phyloP scores from a whole-genome alignment of 2,329 filamentous ascomycete genomes.

The Pestalotiopsis sp. region DNA sequence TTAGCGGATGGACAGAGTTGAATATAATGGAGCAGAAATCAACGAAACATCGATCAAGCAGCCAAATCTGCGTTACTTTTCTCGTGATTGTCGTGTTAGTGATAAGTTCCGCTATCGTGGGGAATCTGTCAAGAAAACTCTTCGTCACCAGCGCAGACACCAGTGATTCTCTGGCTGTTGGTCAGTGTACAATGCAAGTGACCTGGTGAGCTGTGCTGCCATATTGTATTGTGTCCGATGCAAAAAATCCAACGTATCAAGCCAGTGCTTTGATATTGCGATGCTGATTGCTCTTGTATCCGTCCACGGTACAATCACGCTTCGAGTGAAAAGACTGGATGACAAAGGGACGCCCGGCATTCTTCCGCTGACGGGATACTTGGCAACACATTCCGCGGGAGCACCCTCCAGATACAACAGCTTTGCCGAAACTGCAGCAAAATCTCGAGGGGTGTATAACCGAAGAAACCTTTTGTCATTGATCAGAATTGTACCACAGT shows the following conservation, averaged over 20 bases:
- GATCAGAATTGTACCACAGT: too few relatives aligned
- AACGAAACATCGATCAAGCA: too few relatives aligned
- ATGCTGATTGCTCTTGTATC: too few relatives aligned
- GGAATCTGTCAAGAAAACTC: neutral
- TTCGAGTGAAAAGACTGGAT: neutral
- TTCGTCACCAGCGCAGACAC: neutral
- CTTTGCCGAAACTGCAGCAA: neutral
- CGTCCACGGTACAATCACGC: too few relatives aligned
- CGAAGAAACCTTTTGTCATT: too few relatives aligned
- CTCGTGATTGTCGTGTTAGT: too few relatives aligned
- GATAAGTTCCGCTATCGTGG: neutral
- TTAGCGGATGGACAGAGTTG: neutral
- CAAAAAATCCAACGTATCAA: too few relatives aligned
- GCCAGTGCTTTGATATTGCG: too few relatives aligned
- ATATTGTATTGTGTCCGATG: too few relatives aligned
- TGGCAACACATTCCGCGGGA: neutral
- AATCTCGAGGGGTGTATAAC: too few relatives aligned
- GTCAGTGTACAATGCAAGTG: neutral
- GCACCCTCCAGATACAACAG: neutral
- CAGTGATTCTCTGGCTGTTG: neutral
- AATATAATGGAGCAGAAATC: neutral
- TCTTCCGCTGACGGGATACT: neutral
- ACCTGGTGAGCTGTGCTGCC: too few relatives aligned
- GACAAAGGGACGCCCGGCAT: neutral
- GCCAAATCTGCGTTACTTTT: too few relatives aligned